phyloP scores from a whole-genome alignment of 1,139 yeast genomes.

The Geotrichum candidum region DNA sequence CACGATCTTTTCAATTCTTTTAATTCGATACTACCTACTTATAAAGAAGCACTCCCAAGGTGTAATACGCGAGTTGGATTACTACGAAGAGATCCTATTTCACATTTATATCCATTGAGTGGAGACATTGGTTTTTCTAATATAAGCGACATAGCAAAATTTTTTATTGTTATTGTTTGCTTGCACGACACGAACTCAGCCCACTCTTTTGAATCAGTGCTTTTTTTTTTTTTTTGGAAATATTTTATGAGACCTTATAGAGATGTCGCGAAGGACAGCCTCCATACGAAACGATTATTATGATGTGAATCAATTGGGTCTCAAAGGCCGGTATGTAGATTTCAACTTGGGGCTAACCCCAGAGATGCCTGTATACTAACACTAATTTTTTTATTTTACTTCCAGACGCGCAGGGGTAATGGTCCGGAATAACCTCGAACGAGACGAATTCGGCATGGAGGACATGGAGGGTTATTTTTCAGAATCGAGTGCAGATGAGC shows the following conservation, averaged over 20 bases:
- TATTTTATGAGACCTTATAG: neutral
- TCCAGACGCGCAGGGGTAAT: conserved; percentile 44
- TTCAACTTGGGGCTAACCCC: neutral
- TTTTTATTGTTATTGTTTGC: neutral
- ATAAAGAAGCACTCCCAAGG: no score
- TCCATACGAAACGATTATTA: conserved; percentile 15
- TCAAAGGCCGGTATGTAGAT: conserved; percentile 23
- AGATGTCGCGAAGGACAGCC: conserved; percentile 20
- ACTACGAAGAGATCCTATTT: neutral
- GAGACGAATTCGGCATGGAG: conserved; percentile 72
- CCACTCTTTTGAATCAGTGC: neutral
- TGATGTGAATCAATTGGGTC: conserved; percentile 24
- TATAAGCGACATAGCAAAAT: neutral
- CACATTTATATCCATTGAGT: neutral
- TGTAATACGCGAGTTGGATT: no score
- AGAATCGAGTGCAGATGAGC: conserved; percentile 11
- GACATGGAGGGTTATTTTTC: conserved; percentile 71
- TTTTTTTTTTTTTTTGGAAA: neutral
- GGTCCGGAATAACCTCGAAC: conserved; percentile 46
- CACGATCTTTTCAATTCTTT: no score
- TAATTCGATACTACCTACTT: no score
- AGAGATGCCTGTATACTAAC: neutral
- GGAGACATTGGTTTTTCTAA: neutral
- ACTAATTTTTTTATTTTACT: neutral
- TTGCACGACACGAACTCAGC: neutral